Percentiles rank a stretch among this genome's conserved stretches.
phyloP scores from a whole-genome alignment of 208 protist species.

The Trypanosoma brucei region DNA sequence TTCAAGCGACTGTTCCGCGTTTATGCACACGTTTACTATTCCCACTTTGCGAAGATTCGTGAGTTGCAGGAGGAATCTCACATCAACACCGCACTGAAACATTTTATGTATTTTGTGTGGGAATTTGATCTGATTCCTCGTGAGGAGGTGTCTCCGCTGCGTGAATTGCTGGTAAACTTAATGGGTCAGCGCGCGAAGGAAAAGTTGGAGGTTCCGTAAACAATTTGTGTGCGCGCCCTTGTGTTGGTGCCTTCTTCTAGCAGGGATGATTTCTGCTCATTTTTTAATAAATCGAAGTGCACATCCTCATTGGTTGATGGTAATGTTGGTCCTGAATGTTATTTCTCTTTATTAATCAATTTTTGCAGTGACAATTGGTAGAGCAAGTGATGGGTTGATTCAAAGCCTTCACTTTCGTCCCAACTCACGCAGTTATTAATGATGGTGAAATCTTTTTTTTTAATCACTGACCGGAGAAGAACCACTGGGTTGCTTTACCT shows the following conservation, averaged over 20 bases:
- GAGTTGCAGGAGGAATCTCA: constrained; percentile 96
- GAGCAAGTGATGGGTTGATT: no score
- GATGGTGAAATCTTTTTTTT: no score
- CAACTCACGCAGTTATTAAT: no score
- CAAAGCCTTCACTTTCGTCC: no score
- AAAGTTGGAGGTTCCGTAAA: constrained; percentile 28
- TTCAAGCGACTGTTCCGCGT: constrained; percentile 98
- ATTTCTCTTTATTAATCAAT: no score
- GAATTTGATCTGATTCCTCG: constrained; percentile 84
- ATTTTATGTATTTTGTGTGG: constrained; percentile 90
- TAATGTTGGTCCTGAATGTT: no score
- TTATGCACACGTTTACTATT: constrained; percentile 99
- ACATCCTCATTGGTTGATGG: not conserved
- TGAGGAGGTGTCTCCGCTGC: constrained; percentile 74
- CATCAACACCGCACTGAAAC: constrained; percentile 96
- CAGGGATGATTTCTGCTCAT: not conserved
- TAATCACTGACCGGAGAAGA: no score
- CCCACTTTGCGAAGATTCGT: constrained; percentile 95
- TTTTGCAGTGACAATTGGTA: no score
- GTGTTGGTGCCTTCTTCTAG: not conserved
- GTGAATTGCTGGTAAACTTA: constrained; percentile 77
- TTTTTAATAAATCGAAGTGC: no score
- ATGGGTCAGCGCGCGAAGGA: constrained; percentile 81
- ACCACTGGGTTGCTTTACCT: no score
- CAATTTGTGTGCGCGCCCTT: not conserved